Conservation (phyloP, 306 rosid species). For the Acmispon strigosus region DNA sequence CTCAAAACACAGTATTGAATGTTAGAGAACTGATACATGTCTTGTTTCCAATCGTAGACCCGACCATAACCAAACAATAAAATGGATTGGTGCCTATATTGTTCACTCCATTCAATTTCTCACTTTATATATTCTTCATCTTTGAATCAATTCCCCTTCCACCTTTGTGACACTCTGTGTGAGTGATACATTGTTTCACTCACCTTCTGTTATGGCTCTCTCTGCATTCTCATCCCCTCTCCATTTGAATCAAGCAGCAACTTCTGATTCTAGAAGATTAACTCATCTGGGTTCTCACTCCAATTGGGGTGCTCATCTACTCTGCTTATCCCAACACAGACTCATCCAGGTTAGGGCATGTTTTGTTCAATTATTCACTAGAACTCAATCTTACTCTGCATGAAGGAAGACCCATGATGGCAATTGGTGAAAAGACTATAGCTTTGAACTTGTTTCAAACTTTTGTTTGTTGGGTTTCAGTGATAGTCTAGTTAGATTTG, state of each 20-base stretch:
- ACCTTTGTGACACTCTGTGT: too few relatives aligned
- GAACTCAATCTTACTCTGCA: constrained; percentile 10
- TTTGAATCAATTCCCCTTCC: too few relatives aligned
- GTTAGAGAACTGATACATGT: neutral
- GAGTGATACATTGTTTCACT: too few relatives aligned
- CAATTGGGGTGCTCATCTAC: constrained; percentile 30
- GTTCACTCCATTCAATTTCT: too few relatives aligned
- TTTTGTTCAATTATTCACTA: neutral
- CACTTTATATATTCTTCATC: too few relatives aligned
- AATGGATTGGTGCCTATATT: too few relatives aligned
- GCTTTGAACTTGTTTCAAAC: neutral
- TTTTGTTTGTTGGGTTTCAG: neutral
- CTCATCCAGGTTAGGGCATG: constrained; percentile 42
- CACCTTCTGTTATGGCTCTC: constrained; percentile 49
- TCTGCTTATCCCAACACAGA: constrained; percentile 27
- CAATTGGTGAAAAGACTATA: neutral
- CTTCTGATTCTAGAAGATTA: constrained; percentile 26
- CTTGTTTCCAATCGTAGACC: too few relatives aligned
- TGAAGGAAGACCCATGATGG: constrained; percentile 11
- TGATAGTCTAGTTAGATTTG: neutral
- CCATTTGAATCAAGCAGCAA: constrained; percentile 27
- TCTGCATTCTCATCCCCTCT: constrained; percentile 49
- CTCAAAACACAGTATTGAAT: neutral
- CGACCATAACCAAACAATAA: too few relatives aligned
- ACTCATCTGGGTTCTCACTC: constrained; percentile 24